Evolutionary conservation across 2,329 filamentous ascomycete genomes (phyloP).

Genomic region (Epichloe typhina): DNA sequence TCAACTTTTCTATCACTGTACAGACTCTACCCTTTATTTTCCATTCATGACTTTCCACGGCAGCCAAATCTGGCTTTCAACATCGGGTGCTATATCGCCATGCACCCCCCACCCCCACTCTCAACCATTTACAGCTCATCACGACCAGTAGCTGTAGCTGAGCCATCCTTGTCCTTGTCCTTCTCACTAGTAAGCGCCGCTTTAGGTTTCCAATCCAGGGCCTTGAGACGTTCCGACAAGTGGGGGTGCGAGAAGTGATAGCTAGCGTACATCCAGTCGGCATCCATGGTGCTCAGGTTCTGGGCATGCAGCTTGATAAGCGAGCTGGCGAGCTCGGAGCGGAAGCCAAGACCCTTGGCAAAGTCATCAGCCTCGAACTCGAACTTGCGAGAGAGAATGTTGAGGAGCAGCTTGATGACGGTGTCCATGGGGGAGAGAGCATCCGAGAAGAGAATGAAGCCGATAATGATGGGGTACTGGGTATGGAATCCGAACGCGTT

Average conservation of each 20-base stretch:
- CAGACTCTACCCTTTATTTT: background rate
- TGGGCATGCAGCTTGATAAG: conserved; percentile 97
- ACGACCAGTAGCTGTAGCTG: conserved; percentile 59
- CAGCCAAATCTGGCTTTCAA: no score
- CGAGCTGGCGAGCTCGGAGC: conserved; percentile 67
- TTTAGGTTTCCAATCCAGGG: conserved; percentile 70
- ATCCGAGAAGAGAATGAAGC: conserved; percentile 94
- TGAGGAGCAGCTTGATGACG: conserved; percentile 91
- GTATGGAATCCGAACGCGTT: conserved; percentile 77
- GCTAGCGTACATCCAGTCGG: conserved; percentile 94
- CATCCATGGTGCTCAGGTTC: conserved; percentile 97
- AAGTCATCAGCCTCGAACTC: conserved; percentile 96
- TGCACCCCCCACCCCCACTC: background rate
- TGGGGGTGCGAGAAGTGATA: conserved; percentile 99
- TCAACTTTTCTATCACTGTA: background rate
- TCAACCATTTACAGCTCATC: conserved; percentile 45
- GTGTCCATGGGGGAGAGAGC: conserved; percentile 84
- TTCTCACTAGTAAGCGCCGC: conserved; percentile 30
- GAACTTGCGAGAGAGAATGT: conserved; percentile 84
- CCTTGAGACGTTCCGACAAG: conserved; percentile 80
- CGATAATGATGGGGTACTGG: conserved; percentile 84
- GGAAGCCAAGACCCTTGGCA: conserved; percentile 72
- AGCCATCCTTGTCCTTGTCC: conserved; percentile 27
- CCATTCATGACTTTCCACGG: background rate
- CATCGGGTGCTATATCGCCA: background rate